Percentiles rank a stretch among this genome's conserved stretches.
These are phyloP conservation scores for Cercospora citrullina DNA, from an alignment of 2,329 filamentous ascomycete species.

Conservation along the genomic window DNA sequence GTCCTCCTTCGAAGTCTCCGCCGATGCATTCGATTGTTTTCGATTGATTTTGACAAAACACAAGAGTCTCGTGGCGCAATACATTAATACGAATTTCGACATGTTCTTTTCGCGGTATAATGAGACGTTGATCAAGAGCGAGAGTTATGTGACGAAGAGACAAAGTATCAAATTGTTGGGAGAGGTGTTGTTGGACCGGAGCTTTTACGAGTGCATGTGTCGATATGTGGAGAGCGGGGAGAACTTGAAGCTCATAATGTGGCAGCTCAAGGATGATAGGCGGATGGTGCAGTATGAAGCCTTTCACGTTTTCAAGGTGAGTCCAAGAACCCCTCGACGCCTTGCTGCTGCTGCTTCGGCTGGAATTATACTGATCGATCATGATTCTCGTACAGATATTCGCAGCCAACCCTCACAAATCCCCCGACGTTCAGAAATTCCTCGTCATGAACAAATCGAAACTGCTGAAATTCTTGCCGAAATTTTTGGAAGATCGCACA, in stretches of 20 bases:
- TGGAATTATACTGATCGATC: background rate
- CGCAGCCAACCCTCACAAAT: slow-evolving; percentile 97
- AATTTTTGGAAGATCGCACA: slow-evolving; percentile 89
- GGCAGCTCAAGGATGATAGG: slow-evolving; percentile 87
- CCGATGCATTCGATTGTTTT: slow-evolving; percentile 97
- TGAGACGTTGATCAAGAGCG: slow-evolving; percentile 79
- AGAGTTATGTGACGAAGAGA: slow-evolving; percentile 95
- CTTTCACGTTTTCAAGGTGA: slow-evolving; percentile 94
- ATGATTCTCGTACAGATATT: slow-evolving; percentile 64
- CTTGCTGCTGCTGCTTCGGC: too few relatives aligned
- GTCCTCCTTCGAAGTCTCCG: slow-evolving; percentile 92
- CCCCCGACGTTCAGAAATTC: slow-evolving; percentile 91
- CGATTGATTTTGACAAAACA: slow-evolving; percentile 91
- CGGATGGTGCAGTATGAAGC: slow-evolving; percentile 99
- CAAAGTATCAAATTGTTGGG: slow-evolving; percentile 97
- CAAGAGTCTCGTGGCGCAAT: slow-evolving; percentile 85
- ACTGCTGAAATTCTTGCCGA: slow-evolving; percentile 81
- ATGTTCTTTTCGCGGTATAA: slow-evolving; percentile 93
- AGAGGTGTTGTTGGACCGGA: slow-evolving; percentile 88
- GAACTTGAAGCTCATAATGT: slow-evolving; percentile 98
- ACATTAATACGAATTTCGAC: slow-evolving; percentile 86
- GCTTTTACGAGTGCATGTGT: slow-evolving; percentile 98
- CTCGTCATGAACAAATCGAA: slow-evolving; percentile 94
- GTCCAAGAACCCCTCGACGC: background rate
- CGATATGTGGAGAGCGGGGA: slow-evolving; percentile 93